These are phyloP conservation scores for Gillenia trifoliata DNA, from an alignment of 306 rosid species.

Conservation along the genomic window DNA sequence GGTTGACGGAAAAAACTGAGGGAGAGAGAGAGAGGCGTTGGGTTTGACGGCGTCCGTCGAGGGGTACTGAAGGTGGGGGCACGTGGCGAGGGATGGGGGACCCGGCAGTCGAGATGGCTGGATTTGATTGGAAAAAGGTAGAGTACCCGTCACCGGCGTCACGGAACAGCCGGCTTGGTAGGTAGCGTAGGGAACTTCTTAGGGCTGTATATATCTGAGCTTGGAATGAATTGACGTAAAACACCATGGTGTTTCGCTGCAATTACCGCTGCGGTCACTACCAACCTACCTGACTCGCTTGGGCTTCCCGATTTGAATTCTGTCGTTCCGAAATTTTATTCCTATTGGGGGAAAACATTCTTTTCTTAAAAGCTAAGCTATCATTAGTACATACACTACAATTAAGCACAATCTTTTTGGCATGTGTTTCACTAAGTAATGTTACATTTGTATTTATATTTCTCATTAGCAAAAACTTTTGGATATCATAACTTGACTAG, in stretches of 20 bases:
- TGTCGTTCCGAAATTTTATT: not conserved
- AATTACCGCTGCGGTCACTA: slow-evolving; percentile 28
- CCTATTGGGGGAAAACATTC: not conserved
- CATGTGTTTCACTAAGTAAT: too few relatives aligned
- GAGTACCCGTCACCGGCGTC: slow-evolving; percentile 48
- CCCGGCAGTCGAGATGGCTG: slow-evolving; percentile 20
- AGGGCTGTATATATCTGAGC: slow-evolving; percentile 12
- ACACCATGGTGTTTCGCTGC: slow-evolving; percentile 21
- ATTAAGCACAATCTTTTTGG: too few relatives aligned
- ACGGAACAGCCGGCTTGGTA: slow-evolving; percentile 42
- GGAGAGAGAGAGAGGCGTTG: slow-evolving; percentile 5
- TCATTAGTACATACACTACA: too few relatives aligned
- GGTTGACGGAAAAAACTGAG: slow-evolving; percentile 58
- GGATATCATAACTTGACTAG: too few relatives aligned
- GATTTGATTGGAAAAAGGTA: slow-evolving; percentile 9
- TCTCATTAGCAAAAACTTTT: too few relatives aligned
- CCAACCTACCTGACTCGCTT: not conserved
- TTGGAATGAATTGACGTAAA: slow-evolving; percentile 34
- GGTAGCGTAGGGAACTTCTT: slow-evolving; percentile 19
- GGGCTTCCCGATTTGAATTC: not conserved
- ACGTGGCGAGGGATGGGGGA: slow-evolving; percentile 28
- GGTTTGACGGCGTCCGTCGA: slow-evolving; percentile 55
- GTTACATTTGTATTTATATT: too few relatives aligned
- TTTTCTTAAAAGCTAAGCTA: too few relatives aligned
- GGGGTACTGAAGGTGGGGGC: slow-evolving; percentile 18